Evolutionary conservation across 2,329 filamentous ascomycete species (phyloP), one percentile per base, ranked within the genome.

Genomic region (Tolypocladium sp.): DNA sequence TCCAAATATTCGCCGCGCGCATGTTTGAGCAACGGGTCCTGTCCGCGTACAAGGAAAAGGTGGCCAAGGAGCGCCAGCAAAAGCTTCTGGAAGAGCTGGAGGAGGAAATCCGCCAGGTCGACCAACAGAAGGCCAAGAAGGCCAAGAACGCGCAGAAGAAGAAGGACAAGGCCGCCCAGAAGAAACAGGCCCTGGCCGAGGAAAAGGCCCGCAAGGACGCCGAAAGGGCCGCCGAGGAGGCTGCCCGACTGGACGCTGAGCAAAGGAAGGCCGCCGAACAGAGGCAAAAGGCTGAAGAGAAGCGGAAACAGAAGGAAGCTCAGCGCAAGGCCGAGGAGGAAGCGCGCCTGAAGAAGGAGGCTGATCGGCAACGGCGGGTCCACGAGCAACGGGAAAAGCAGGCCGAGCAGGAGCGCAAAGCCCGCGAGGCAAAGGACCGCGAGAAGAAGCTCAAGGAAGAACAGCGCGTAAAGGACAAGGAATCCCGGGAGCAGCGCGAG

Each of bases 1-100:
- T 99, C 72, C 94, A 99, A 73, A 97, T 99, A 73, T 99, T 99
- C 74, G 94, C 94, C 62, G 94, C 94, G 60, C 87, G 94, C 63
- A 99, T 99, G 94, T 99, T 99, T 73, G 94, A 99, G 77, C 94
- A 99, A 73, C 84, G 94, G 63, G 94, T 99, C 27, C 81, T 99
- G 60, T 93, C 90, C 49, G 94, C 94, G n/a, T 99, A 99, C 76
- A 90, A 92, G 73, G 93, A 97, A 76, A 97, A 97, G 73, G 93
- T 99, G 3, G 91, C 94, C 22, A 87, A 88, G 67, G 93, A 99
- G 76, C 90, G 94, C 35, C 93, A 97, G 70, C 82, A 90, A 69
- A 92, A 92, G 71, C 85, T 99, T 27, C 81, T 99, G 33, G 90
- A 97, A 71, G 94, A 99, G 73, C 80, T 97, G 3, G 87, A 92